Base-by-base conservation (phyloP, 176 grass and related monocot species). In the Oryza meridionalis region DNA sequence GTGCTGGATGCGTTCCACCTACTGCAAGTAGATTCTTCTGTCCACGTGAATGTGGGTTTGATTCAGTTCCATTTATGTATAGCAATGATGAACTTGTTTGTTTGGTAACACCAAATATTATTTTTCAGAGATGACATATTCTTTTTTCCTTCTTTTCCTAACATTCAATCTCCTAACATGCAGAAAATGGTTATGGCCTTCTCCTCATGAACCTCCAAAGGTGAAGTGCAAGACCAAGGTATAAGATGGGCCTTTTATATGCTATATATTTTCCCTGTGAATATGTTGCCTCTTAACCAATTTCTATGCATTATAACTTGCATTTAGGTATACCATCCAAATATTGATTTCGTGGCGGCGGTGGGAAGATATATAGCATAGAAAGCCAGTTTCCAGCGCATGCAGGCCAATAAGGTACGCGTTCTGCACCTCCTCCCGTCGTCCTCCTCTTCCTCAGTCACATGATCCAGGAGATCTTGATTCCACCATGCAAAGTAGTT, bases 151-250 rank as follows among this genome's bases (percentile, higher is more conserved):
- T 53, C 7, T 80, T 73, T 64, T 2, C 1, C 21, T 73, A 29
- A 50, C 16, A 75, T 25, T 65, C 3, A n/a, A 67, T 78, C 67
- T 77, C 24, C 73, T 15, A 53, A 35, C 21, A 55, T 85, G 65
- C 73, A 98, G 95, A 95, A 88, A 85, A 91, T 98, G 92, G 96
- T 98, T 68, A 82, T 91, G 87, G 90, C 95, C 91, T 51, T 97
- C 94, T 82, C 94, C 94, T 90, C 94, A 97, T 61, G 94, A 97
- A 73, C 91, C 94, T 15, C 94, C 94, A 25, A 97, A 97, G 85
- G 94, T 97, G 65, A 97, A 94, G 25, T 97, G 94, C 85, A 97
- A 97, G 85, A 97, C 94, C 9, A 94, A 97, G 94, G 94, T 97
- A 94, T 72, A 70, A 86, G 27, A 67, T 26, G 35, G 1, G 62